These are phyloP conservation scores for Xerocomus spinulosus DNA, from an alignment of 768 basidiomycete species.

Conservation along the genomic window DNA sequence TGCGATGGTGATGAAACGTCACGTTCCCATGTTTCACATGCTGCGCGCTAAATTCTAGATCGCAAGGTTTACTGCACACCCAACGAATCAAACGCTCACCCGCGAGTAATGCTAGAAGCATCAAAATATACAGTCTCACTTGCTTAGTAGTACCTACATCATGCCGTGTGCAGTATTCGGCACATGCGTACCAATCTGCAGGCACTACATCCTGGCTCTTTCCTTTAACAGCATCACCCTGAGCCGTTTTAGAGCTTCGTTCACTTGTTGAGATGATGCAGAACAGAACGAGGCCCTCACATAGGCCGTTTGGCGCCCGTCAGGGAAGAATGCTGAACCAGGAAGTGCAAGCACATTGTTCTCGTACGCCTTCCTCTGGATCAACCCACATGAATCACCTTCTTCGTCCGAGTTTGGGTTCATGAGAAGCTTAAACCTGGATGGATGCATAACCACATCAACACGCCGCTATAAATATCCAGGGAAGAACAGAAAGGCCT, in stretches of 20 bases:
- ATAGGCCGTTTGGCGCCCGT: slow-evolving; percentile 61
- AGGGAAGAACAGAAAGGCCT: slow-evolving; percentile 24
- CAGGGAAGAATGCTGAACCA: slow-evolving; percentile 79
- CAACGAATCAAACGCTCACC: neutral
- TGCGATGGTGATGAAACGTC: neutral
- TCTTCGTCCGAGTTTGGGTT: slow-evolving; percentile 32
- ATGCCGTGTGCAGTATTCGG: neutral
- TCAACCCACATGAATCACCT: slow-evolving; percentile 68
- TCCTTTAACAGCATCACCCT: slow-evolving; percentile 34
- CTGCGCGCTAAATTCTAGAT: neutral
- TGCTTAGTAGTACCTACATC: slow-evolving; percentile 6
- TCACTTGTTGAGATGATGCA: slow-evolving; percentile 58
- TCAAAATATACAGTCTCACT: too few species aligned
- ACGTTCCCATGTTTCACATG: neutral
- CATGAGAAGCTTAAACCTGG: slow-evolving; percentile 69
- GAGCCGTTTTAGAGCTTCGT: slow-evolving; percentile 67
- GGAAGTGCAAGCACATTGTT: slow-evolving; percentile 88
- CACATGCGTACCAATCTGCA: neutral
- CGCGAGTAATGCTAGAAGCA: neutral
- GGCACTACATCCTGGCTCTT: slow-evolving; percentile 9
- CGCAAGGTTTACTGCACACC: neutral
- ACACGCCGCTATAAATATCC: slow-evolving; percentile 6
- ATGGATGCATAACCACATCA: slow-evolving; percentile 12
- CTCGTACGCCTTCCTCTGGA: slow-evolving; percentile 69
- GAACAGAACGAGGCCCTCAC: slow-evolving; percentile 85